These are phyloP conservation scores for Claviceps quebecensis DNA, from an alignment of 2,329 filamentous ascomycete species.

Conservation along the genomic window DNA sequence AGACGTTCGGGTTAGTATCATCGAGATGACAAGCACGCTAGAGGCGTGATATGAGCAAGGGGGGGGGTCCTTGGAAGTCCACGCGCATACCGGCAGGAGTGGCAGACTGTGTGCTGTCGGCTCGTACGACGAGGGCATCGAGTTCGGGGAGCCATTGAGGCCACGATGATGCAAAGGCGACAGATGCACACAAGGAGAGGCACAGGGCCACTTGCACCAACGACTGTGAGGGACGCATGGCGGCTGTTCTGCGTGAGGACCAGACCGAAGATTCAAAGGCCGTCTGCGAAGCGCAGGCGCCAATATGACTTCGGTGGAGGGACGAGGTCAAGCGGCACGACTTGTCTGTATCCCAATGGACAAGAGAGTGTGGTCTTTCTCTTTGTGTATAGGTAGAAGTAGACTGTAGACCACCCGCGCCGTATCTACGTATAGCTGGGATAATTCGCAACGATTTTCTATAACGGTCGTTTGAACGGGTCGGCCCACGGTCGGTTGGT, in stretches of 20 bases:
- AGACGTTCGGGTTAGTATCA: background rate
- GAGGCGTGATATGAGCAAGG: background rate
- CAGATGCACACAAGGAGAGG: conserved; percentile 33
- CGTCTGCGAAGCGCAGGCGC: background rate
- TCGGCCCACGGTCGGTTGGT: background rate
- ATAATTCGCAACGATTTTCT: background rate
- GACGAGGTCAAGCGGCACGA: background rate
- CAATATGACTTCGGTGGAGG: background rate
- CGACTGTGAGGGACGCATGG: conserved; percentile 33
- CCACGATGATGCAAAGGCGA: conserved; percentile 41
- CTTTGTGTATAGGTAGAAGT: too few species aligned
- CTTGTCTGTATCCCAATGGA: background rate
- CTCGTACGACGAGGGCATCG: conserved; percentile 38
- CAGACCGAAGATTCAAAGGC: background rate
- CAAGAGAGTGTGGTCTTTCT: background rate
- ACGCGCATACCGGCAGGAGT: conserved; percentile 6
- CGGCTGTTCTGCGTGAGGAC: background rate
- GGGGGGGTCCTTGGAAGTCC: background rate
- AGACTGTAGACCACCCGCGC: background rate
- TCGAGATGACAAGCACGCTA: background rate
- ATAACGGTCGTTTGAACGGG: background rate
- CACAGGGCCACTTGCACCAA: conserved; percentile 35
- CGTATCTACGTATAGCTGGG: background rate
- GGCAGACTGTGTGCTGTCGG: conserved; percentile 18
- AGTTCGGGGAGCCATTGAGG: conserved; percentile 39